Evolutionary conservation across 345 rosid species (phyloP), one percentile per base, ranked within the genome.

Genomic region (Arabidopsis suecica): DNA sequence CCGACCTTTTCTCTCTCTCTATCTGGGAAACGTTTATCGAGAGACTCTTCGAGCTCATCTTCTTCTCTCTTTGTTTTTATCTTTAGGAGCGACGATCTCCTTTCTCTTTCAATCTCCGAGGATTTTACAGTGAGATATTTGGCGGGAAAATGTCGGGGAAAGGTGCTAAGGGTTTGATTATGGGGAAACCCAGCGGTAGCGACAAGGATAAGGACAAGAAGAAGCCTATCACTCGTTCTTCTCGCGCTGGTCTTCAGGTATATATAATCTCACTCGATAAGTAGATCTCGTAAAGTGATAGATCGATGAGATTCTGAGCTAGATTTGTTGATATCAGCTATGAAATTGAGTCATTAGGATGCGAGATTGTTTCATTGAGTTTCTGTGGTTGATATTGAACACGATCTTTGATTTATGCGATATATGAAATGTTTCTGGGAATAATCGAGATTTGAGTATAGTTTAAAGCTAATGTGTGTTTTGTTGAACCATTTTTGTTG

Each of bases 161-260:
- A 77, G 96, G 96, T 54, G 96, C 91, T 0, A 90, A 90, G 25
- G 96, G 96, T 4, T 77, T 90, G 81, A 82, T 86, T 36, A 86
- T 84, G 60, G 96, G 91, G 54, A 88, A 88, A 83, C 81, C 91
- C 22, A 82, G 85, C 9, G 81, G 81, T 22, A 84, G 72, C 76
- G 89, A 80, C 44, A 88, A 87, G 79, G 91, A 88, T 68, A 89
- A 85, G 82, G 91, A 87, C 73, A 87, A 89, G 89, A 89, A 89
- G 88, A 86, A 78, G 40, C 89, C 95, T 10, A 61, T 76, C 61
- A 87, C 95, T 32, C 90, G 95, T 78, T 89, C 95, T 44, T 85
- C 95, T 69, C 95, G 95, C 22, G 92, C 95, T 61, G 95, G 95
- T 71, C 87, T 89, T 7, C 91, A 89, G 90, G 95, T 89, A 6